phyloP scores from a whole-genome alignment of 441 rosid genomes.

The Erysimum cheiri region DNA sequence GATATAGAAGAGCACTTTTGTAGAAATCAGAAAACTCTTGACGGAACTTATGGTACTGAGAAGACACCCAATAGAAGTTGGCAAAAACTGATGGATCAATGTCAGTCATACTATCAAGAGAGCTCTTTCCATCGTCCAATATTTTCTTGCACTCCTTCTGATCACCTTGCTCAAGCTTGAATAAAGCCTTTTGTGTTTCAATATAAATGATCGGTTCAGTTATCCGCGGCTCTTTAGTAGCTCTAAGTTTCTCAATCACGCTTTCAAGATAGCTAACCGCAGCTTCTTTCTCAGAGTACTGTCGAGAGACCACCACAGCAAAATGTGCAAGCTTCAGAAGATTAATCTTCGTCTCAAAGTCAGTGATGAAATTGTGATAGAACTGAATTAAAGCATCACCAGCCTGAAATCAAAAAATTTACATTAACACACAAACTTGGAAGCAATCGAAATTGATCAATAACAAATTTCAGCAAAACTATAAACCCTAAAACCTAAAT shows the following conservation, averaged over 20 bases:
- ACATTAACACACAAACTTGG: no score
- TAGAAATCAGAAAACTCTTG: slow-evolving; percentile 96
- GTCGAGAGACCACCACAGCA: slow-evolving; percentile 85
- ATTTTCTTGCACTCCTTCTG: slow-evolving; percentile 88
- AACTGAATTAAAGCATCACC: slow-evolving; percentile 92
- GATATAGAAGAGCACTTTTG: slow-evolving; percentile 87
- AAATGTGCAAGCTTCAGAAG: slow-evolving; percentile 96
- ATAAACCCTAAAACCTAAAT: no score
- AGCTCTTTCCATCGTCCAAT: slow-evolving; percentile 82
- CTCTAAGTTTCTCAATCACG: slow-evolving; percentile 80
- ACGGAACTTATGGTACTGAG: slow-evolving; percentile 76
- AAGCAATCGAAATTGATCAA: no score
- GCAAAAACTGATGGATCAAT: slow-evolving; percentile 97
- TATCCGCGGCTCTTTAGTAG: slow-evolving; percentile 73
- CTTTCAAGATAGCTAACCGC: slow-evolving; percentile 81
- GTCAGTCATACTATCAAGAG: slow-evolving; percentile 93
- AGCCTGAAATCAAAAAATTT: slow-evolving; percentile 59
- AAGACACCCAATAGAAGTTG: slow-evolving; percentile 89
- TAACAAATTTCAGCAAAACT: no score
- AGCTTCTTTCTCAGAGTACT: slow-evolving; percentile 90
- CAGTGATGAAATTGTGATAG: slow-evolving; percentile 88
- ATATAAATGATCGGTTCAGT: slow-evolving; percentile 88
- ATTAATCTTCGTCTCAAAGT: slow-evolving; percentile 95
- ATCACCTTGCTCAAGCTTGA: slow-evolving; percentile 86
- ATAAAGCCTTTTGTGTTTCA: slow-evolving; percentile 83